Percentiles rank a stretch among this genome's conserved stretches.
These are phyloP conservation scores for Ulmus americana DNA, from an alignment of 331 rosid genomes.

Conservation along the genomic window DNA sequence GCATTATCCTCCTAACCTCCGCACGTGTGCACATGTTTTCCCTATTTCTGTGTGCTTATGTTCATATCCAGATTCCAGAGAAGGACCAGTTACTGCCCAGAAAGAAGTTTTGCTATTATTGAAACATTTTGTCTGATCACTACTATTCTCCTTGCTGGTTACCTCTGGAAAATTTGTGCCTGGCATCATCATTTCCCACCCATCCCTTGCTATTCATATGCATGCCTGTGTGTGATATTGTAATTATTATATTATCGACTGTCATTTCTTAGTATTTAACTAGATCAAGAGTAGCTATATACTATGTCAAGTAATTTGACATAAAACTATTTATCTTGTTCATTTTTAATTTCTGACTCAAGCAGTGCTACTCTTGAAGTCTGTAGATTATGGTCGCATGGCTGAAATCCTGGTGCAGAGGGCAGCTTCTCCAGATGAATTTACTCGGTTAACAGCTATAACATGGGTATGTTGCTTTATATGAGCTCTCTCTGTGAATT, in stretches of 20 bases:
- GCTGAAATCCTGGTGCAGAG: slow-evolving; percentile 94
- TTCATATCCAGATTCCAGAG: no score
- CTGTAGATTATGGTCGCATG: slow-evolving; percentile 99
- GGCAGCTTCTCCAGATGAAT: slow-evolving; percentile 82
- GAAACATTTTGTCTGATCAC: slow-evolving; percentile 15
- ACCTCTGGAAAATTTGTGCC: slow-evolving; percentile 17
- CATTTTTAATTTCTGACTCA: slow-evolving; percentile 91
- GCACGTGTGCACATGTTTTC: not conserved
- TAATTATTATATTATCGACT: not conserved
- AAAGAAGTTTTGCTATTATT: slow-evolving; percentile 42
- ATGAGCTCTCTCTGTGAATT: slow-evolving; percentile 3
- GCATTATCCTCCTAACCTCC: not conserved
- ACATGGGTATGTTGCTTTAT: slow-evolving; percentile 68
- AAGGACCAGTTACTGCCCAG: slow-evolving; percentile 76
- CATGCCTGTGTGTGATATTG: not conserved
- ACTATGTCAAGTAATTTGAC: slow-evolving; percentile 19
- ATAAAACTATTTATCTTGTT: slow-evolving; percentile 46
- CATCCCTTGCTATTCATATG: not conserved
- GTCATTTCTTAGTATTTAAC: not conserved
- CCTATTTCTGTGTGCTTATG: not conserved
- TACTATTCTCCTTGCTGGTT: slow-evolving; percentile 4
- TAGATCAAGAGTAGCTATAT: slow-evolving; percentile 15
- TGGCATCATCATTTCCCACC: slow-evolving; percentile 1
- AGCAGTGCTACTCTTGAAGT: slow-evolving; percentile 99
- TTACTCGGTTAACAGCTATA: slow-evolving; percentile 89